A percentile compares a stretch with the other conserved stretches of the same genome.
Evolutionary conservation across 2,329 filamentous ascomycete species (phyloP).

Genomic region (Hypoxylon sp.): DNA sequence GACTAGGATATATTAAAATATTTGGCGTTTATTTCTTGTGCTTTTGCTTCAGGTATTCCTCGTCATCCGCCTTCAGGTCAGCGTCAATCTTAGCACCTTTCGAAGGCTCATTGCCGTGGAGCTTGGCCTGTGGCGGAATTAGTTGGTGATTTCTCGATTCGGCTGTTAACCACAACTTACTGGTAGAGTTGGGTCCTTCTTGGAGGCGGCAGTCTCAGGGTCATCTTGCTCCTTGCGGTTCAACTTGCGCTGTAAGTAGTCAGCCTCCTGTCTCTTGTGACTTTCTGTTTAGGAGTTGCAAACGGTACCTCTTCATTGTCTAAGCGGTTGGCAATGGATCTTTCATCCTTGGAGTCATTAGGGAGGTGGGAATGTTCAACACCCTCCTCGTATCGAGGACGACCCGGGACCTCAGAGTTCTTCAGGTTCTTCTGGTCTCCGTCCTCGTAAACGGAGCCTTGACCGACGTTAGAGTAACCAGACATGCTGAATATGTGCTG

Average conservation of each 20-base stretch:
- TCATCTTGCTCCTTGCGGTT: conserved; percentile 62
- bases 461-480: conserved; percentile 75
- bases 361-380: conserved; percentile 76
- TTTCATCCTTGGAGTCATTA: conserved; percentile 81
- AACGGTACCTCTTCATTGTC: conserved; percentile 71
- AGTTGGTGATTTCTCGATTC: conserved; percentile 26
- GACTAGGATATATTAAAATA: neutral
- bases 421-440: conserved; percentile 80
- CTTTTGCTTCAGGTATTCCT: conserved; percentile 74
- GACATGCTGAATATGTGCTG: conserved; percentile 51
- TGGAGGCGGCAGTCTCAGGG: conserved; percentile 58
- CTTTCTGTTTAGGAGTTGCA: conserved; percentile 31
- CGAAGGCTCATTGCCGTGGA: conserved; percentile 81
- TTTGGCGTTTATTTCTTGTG: conserved; percentile 59
- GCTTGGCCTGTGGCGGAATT: conserved; percentile 63
- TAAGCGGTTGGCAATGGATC: conserved; percentile 79
- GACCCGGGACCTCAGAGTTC: conserved; percentile 64
- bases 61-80: conserved; percentile 76
- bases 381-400: conserved; percentile 79
- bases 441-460: conserved; percentile 76
- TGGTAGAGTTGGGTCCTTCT: conserved; percentile 74
- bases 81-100: conserved; percentile 81
- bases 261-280: conserved; percentile 3
- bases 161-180: conserved; percentile 57
- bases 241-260: conserved; percentile 44